These are phyloP conservation scores for Saccharomycopsis selenospora DNA, from an alignment of 805 yeast species.

Conservation along the genomic window DNA sequence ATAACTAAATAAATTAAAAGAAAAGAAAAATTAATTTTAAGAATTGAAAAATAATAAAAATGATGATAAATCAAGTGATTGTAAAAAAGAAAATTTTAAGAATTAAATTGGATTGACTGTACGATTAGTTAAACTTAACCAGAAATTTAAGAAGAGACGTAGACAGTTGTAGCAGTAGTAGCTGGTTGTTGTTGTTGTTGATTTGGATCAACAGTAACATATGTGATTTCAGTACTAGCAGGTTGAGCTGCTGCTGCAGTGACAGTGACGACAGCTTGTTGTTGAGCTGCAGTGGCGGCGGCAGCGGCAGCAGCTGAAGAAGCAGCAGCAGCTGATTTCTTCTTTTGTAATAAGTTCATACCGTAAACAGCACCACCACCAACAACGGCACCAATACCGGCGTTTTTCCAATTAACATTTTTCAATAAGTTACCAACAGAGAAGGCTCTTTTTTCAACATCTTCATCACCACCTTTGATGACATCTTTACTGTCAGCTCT, in stretches of 20 bases:
- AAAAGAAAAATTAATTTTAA: no score
- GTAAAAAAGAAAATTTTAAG: no score
- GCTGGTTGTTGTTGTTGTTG: background rate
- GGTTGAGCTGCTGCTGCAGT: background rate
- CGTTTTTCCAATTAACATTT: conserved; percentile 7
- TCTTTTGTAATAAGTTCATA: background rate
- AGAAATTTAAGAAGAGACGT: no score
- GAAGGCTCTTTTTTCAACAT: no score
- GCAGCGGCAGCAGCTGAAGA: conserved; percentile 1
- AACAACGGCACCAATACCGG: conserved; percentile 7
- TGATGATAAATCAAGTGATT: no score
- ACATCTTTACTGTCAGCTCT: no score
- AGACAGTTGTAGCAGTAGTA: background rate
- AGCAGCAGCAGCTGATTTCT: background rate
- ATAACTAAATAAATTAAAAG: no score
- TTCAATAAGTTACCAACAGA: no score
- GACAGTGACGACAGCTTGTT: conserved; percentile 2
- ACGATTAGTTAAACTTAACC: no score
- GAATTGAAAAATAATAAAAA: no score
- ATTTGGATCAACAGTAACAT: background rate
- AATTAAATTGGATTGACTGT: no score
- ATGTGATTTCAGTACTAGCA: background rate
- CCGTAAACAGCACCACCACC: conserved; percentile 5
- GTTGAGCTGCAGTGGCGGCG: background rate
- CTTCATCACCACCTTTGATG: no score